A percentile compares a stretch with the other conserved stretches of the same genome.
phyloP scores from a whole-genome alignment of 148 eudicot species.

The Polygonum maritimum region DNA sequence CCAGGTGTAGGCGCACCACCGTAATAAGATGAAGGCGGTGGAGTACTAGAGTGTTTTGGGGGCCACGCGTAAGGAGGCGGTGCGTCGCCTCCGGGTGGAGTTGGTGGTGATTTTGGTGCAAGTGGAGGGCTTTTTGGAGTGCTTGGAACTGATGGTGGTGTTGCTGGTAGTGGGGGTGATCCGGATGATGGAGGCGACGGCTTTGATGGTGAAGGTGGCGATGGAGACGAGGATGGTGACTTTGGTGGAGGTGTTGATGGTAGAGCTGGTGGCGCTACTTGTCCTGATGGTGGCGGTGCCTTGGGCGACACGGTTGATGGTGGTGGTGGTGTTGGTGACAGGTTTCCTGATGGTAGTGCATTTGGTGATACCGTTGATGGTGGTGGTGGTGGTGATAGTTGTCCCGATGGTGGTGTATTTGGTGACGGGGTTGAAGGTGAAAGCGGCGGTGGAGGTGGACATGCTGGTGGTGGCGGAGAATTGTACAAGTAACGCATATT shows the following conservation, averaged over 20 bases:
- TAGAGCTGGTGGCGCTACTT: too few relatives aligned
- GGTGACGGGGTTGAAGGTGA: background rate
- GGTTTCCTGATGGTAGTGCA: background rate
- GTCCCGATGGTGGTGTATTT: background rate
- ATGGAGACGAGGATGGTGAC: background rate
- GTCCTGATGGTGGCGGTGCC: background rate
- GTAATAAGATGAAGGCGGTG: background rate
- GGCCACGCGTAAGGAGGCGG: slow-evolving; percentile 2
- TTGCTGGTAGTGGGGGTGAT: background rate
- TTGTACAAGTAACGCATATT: slow-evolving; percentile 6
- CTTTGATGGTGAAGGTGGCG: background rate
- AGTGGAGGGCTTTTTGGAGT: slow-evolving; percentile 7
- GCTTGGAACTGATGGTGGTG: background rate
- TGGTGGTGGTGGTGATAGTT: slow-evolving; percentile 1
- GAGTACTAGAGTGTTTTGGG: background rate
- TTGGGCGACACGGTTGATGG: slow-evolving; percentile 8
- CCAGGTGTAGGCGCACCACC: slow-evolving; percentile 8
- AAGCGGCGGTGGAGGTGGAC: background rate
- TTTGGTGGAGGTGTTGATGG: too few relatives aligned
- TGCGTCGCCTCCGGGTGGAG: background rate
- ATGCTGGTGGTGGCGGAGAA: background rate
- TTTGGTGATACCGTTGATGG: slow-evolving; percentile 9
- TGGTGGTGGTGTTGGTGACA: background rate
- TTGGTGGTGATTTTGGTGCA: slow-evolving; percentile 2
- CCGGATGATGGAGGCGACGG: background rate